Percentiles rank a stretch among this genome's conserved stretches.
phyloP scores from a whole-genome alignment of 2,329 filamentous ascomycete genomes.

The Botryotinia convoluta region DNA sequence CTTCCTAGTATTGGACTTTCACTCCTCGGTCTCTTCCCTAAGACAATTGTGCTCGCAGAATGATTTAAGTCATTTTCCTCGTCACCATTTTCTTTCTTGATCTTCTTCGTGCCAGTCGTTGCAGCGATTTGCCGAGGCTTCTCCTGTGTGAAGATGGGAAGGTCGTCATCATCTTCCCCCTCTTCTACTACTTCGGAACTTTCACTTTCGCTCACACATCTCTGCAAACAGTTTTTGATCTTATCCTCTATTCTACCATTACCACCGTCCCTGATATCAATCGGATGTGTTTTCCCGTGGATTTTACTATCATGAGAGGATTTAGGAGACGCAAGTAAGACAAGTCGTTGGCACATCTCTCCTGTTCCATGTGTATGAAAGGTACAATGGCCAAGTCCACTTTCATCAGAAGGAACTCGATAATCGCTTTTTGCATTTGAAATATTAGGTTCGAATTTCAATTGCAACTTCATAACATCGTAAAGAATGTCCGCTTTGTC shows the following conservation, averaged over 20 bases:
- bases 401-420: background rate
- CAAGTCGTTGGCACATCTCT: background rate
- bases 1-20: constrained; percentile 10
- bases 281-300: too few species aligned
- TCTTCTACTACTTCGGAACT: background rate
- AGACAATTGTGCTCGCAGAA: background rate
- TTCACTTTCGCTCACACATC: background rate
- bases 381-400: constrained; percentile 1
- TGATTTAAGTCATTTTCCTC: background rate
- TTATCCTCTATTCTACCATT: background rate
- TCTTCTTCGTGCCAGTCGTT: background rate
- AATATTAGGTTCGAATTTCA: constrained; percentile 6
- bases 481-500: constrained; percentile 16
- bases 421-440: constrained; percentile 4
- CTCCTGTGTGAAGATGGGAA: background rate
- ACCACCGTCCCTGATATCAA: background rate
- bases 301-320: too few species aligned
- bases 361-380: constrained; percentile 13
- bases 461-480: constrained; percentile 4
- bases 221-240: background rate
- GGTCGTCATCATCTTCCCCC: background rate
- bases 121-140: background rate
- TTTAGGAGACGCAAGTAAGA: background rate
- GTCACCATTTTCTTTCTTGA: background rate
- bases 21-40: background rate